A percentile compares a stretch with the other conserved stretches of the same genome.
Conservation (phyloP, 768 basidiomycete genomes). For the Hygrocybe punicea region DNA sequence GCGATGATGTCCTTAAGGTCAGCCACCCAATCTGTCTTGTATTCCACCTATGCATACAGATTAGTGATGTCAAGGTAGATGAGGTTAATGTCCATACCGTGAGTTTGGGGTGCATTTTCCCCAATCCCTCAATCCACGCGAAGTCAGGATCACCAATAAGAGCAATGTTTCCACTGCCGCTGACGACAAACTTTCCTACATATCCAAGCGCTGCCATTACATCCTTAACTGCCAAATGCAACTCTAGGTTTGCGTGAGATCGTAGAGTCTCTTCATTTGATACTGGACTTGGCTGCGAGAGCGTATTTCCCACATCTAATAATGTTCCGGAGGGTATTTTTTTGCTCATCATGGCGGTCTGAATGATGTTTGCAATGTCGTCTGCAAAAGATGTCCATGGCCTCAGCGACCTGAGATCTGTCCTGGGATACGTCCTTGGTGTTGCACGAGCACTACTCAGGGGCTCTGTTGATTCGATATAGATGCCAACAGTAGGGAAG, state of each 20-base stretch:
- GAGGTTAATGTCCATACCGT: slow-evolving; percentile 6
- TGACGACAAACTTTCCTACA: slow-evolving; percentile 4
- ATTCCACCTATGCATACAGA: slow-evolving; percentile 7
- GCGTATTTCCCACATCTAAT: neutral
- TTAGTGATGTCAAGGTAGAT: neutral
- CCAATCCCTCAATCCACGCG: slow-evolving; percentile 1
- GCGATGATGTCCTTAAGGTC: slow-evolving; percentile 7
- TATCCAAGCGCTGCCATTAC: slow-evolving; percentile 11
- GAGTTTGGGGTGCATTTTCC: slow-evolving; percentile 9
- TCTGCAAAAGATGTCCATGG: neutral
- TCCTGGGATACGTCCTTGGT: slow-evolving; percentile 3
- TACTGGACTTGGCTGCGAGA: neutral
- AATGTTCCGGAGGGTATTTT: neutral
- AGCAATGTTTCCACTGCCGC: slow-evolving; percentile 4
- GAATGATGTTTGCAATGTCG: neutral
- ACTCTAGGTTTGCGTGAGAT: slow-evolving; percentile 3
- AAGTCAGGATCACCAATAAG: slow-evolving; percentile 12
- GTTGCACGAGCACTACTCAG: neutral
- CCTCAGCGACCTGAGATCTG: neutral
- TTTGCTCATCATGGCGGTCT: neutral
- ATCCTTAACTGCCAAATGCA: slow-evolving; percentile 9
- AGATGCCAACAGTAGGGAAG: neutral
- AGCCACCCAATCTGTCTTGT: slow-evolving; percentile 14
- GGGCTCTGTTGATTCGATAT: neutral
- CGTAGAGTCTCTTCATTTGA: slow-evolving; percentile 9